Percentiles rank a stretch among this genome's conserved stretches.
These are phyloP conservation scores for Suillus subalutaceus DNA, from an alignment of 768 basidiomycete genomes.

Conservation along the genomic window DNA sequence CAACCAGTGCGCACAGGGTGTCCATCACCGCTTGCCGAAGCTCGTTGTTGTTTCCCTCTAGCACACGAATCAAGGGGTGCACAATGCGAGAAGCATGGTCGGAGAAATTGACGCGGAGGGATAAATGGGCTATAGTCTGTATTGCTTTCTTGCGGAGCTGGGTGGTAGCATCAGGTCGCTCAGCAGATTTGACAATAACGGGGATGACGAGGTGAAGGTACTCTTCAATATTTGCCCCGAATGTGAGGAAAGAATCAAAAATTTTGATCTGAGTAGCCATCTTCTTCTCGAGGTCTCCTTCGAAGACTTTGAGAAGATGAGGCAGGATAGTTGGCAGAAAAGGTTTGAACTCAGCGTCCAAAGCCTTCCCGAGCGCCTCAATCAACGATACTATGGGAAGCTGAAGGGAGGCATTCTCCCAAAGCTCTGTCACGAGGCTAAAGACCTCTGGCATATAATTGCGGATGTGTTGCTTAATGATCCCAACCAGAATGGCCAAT, in stretches of 20 bases:
- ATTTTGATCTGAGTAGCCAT: conserved; percentile 84
- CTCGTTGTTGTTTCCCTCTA: conserved; percentile 75
- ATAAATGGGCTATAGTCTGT: conserved; percentile 87
- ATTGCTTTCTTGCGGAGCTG: conserved; percentile 86
- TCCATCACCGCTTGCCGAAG: conserved; percentile 88
- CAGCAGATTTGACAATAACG: conserved; percentile 89
- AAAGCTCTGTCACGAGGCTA: conserved; percentile 83
- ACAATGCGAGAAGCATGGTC: conserved; percentile 98
- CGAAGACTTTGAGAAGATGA: conserved; percentile 87
- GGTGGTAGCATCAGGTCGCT: conserved; percentile 73
- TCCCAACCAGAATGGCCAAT: conserved; percentile 90
- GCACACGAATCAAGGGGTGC: conserved; percentile 88
- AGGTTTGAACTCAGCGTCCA: conserved; percentile 97
- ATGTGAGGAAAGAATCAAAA: conserved; percentile 92
- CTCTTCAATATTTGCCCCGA: conserved; percentile 96
- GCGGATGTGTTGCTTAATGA: conserved; percentile 96
- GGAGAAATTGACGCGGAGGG: conserved; percentile 92
- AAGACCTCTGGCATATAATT: conserved; percentile 89
- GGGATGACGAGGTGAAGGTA: conserved; percentile 97
- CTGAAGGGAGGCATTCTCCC: conserved; percentile 84
- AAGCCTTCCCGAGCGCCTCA: conserved; percentile 88
- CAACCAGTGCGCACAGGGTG: conserved; percentile 86
- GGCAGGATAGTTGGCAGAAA: conserved; percentile 91
- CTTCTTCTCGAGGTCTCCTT: conserved; percentile 84
- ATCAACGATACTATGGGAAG: conserved; percentile 91